phyloP scores from a whole-genome alignment of 2,329 filamentous ascomycete species.

The Nemania bipapillata region DNA sequence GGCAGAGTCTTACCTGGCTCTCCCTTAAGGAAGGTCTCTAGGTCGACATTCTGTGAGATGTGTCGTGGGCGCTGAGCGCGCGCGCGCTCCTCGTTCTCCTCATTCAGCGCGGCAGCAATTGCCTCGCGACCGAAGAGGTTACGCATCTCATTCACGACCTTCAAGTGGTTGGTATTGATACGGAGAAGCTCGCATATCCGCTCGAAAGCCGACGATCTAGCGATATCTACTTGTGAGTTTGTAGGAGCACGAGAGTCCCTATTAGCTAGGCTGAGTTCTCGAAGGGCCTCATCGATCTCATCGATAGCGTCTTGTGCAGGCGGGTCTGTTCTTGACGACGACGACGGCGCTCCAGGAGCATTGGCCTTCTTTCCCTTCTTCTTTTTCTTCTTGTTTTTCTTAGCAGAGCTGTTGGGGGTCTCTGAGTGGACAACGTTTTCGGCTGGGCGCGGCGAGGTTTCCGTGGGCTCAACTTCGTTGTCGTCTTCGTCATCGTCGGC shows the following conservation, averaged over 20 bases:
- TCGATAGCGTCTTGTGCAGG: slow-evolving; percentile 54
- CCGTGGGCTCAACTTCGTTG: slow-evolving; percentile 51
- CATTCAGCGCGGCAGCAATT: slow-evolving; percentile 65
- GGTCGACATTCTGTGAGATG: slow-evolving; percentile 63
- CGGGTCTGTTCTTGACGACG: slow-evolving; percentile 33
- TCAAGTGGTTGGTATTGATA: slow-evolving; percentile 75
- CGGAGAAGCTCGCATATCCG: slow-evolving; percentile 58
- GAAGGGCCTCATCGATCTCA: slow-evolving; percentile 67
- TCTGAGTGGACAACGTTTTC: slow-evolving; percentile 30
- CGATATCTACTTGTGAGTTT: slow-evolving; percentile 12
- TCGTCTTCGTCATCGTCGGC: slow-evolving; percentile 55
- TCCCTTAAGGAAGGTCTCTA: slow-evolving; percentile 65
- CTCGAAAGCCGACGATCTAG: slow-evolving; percentile 45
- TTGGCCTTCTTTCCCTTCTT: slow-evolving; percentile 51
- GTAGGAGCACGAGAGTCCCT: slow-evolving; percentile 35
- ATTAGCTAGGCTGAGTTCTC: slow-evolving; percentile 47
- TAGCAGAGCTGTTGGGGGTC: slow-evolving; percentile 45
- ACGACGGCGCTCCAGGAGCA: slow-evolving; percentile 15
- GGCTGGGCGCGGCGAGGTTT: slow-evolving; percentile 38
- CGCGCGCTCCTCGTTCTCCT: slow-evolving; percentile 59
- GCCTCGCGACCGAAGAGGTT: slow-evolving; percentile 66
- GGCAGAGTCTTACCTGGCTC: slow-evolving; percentile 72
- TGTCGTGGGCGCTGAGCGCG: slow-evolving; percentile 52
- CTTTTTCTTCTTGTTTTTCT: slow-evolving; percentile 52
- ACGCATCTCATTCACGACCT: slow-evolving; percentile 90